These are phyloP conservation scores for Phytophthora pisi DNA, from an alignment of 352 stramenopile genomes.

Conservation along the genomic window DNA sequence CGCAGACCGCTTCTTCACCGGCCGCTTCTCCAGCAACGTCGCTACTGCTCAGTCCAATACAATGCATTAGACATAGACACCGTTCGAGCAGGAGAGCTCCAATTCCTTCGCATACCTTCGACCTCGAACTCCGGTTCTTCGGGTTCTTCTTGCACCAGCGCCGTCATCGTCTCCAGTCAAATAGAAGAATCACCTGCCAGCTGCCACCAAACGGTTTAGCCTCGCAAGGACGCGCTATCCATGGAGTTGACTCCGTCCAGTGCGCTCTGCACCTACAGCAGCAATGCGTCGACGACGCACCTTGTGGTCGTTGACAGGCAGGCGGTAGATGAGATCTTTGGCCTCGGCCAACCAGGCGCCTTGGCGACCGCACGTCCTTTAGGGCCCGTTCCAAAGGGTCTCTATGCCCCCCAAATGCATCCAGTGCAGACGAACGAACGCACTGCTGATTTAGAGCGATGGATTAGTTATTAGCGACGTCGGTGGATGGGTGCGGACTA, in stretches of 20 bases:
- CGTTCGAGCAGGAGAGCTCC: background rate
- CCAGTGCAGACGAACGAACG: background rate
- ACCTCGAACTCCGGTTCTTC: conserved; percentile 15
- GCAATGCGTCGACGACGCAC: background rate
- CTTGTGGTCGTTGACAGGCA: background rate
- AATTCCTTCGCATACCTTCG: conserved; percentile 8
- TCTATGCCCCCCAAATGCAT: background rate
- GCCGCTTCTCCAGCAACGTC: conserved; percentile 8
- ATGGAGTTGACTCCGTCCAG: background rate
- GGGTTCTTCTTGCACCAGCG: conserved; percentile 10
- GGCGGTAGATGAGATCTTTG: conserved; percentile 1
- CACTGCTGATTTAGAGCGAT: background rate
- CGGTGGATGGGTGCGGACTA: background rate
- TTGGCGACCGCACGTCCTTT: background rate
- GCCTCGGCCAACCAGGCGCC: background rate
- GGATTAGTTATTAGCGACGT: background rate
- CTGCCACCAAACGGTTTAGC: background rate
- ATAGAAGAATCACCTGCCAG: background rate
- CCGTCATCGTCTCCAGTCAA: conserved; percentile 9
- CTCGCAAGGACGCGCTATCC: background rate
- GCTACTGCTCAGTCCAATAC: background rate
- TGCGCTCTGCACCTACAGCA: background rate
- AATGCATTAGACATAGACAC: background rate
- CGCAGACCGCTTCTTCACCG: background rate
- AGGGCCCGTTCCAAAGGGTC: background rate